phyloP scores from a whole-genome alignment of 371 early-diverging fungal species.

The Cokeromyces recurvatus region DNA sequence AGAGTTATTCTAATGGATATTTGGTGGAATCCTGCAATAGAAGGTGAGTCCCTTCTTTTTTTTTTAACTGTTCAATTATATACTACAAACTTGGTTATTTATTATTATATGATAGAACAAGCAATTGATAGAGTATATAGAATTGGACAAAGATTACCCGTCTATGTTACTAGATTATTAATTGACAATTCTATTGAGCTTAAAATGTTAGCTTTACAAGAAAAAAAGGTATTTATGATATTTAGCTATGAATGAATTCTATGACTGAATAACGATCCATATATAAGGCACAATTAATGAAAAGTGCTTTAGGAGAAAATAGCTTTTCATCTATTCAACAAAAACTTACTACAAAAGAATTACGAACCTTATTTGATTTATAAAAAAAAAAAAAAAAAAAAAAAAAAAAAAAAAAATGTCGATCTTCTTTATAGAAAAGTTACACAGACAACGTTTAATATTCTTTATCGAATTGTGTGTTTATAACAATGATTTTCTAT shows the following conservation, averaged over 20 bases:
- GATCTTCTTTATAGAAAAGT: no score
- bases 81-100: neutral
- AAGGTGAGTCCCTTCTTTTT: no score
- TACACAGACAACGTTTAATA: neutral
- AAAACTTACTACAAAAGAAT: slow-evolving; percentile 39
- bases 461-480: neutral
- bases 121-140: slow-evolving; percentile 89
- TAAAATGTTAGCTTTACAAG: slow-evolving; percentile 51
- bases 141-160: slow-evolving; percentile 71
- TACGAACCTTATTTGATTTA: slow-evolving; percentile 32
- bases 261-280: no score
- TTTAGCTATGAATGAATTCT: no score
- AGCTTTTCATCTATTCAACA: slow-evolving; percentile 20
- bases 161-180: slow-evolving; percentile 54
- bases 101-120: slow-evolving; percentile 42
- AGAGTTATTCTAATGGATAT: slow-evolving; percentile 73
- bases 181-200: slow-evolving; percentile 60
- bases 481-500: no score
- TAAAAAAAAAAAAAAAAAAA: neutral
- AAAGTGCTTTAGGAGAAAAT: slow-evolving; percentile 40
- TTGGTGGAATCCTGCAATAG: slow-evolving; percentile 89
- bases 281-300: slow-evolving; percentile 30
- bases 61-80: no score
- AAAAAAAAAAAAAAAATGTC: no score
- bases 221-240: slow-evolving; percentile 40